Percentiles rank a stretch among this genome's conserved stretches.
phyloP scores from a whole-genome alignment of 2,329 filamentous ascomycete genomes.

The Ceratocystis huliohia region DNA sequence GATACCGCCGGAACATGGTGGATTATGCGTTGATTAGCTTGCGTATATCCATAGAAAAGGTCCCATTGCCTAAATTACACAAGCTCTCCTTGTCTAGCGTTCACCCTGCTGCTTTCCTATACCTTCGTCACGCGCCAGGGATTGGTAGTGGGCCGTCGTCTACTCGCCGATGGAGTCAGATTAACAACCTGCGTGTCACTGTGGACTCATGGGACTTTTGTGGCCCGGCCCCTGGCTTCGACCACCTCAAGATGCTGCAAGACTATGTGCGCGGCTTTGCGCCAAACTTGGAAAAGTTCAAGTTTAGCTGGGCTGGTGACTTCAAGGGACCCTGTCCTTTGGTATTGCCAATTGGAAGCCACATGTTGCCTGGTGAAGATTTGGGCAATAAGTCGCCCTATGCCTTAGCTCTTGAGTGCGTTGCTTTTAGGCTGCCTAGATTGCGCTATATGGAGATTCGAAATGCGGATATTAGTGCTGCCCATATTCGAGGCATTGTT shows the following conservation, averaged over 20 bases:
- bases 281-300: slow-evolving; percentile 52
- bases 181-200: slow-evolving; percentile 58
- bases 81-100: slow-evolving; percentile 61
- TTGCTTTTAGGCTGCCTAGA: slow-evolving; percentile 49
- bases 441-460: slow-evolving; percentile 57
- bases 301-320: slow-evolving; percentile 65
- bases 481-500: slow-evolving; percentile 59
- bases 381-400: slow-evolving; percentile 28
- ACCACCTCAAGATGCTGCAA: slow-evolving; percentile 68
- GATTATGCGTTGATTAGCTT: slow-evolving; percentile 84
- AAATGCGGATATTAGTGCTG: slow-evolving; percentile 58
- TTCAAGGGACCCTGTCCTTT: slow-evolving; percentile 61
- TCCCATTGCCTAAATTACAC: slow-evolving; percentile 50
- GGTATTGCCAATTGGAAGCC: slow-evolving; percentile 45
- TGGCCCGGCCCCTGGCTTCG: slow-evolving; percentile 45
- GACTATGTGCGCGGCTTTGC: slow-evolving; percentile 65
- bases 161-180: slow-evolving; percentile 61
- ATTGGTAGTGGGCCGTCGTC: slow-evolving; percentile 64
- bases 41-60: slow-evolving; percentile 68
- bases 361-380: slow-evolving; percentile 31
- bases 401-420: slow-evolving; percentile 24
- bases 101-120: slow-evolving; percentile 63
- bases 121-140: slow-evolving; percentile 61
- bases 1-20: slow-evolving; percentile 63
- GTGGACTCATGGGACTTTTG: slow-evolving; percentile 59